phyloP scores from a whole-genome alignment of 2,329 filamentous ascomycete species.

The Diaporthe sp. region DNA sequence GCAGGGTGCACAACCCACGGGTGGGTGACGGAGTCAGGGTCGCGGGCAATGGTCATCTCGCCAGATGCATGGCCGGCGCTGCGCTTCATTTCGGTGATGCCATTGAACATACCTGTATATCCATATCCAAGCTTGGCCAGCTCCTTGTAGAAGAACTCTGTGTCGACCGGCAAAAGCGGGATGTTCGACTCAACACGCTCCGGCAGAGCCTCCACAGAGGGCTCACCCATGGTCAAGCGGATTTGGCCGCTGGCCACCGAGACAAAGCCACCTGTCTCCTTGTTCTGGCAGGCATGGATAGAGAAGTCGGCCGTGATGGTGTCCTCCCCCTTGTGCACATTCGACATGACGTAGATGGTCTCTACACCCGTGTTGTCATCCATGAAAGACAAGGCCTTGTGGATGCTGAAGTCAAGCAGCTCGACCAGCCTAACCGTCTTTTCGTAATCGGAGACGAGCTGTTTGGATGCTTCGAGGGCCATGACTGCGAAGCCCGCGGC shows the following conservation, averaged over 20 bases:
- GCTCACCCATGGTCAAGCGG: conserved; percentile 3
- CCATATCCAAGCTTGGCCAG: conserved; percentile 37
- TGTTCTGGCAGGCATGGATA: background rate
- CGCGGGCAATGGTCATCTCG: background rate
- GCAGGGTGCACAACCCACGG: conserved; percentile 32
- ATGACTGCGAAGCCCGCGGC: conserved; percentile 45
- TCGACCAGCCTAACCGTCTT: conserved; percentile 37
- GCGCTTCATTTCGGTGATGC: conserved; percentile 20
- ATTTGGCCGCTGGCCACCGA: conserved; percentile 14
- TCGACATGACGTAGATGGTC: conserved; percentile 15
- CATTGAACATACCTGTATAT: conserved; percentile 34
- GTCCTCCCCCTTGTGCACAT: background rate
- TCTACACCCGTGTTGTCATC: conserved; percentile 36
- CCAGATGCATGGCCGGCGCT: background rate
- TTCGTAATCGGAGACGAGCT: background rate
- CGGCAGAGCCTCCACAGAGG: background rate
- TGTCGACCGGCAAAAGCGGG: conserved; percentile 23
- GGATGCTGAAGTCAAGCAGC: conserved; percentile 43
- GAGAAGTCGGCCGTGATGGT: conserved; percentile 16
- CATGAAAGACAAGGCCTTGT: conserved; percentile 42
- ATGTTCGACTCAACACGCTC: conserved; percentile 7
- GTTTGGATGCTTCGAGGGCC: conserved; percentile 43
- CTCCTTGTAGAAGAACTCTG: conserved; percentile 36
- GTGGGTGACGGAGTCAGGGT: background rate
- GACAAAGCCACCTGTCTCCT: conserved; percentile 10